phyloP scores from a whole-genome alignment of 2,329 filamentous ascomycete species.

The Rutstroemia sp. region DNA sequence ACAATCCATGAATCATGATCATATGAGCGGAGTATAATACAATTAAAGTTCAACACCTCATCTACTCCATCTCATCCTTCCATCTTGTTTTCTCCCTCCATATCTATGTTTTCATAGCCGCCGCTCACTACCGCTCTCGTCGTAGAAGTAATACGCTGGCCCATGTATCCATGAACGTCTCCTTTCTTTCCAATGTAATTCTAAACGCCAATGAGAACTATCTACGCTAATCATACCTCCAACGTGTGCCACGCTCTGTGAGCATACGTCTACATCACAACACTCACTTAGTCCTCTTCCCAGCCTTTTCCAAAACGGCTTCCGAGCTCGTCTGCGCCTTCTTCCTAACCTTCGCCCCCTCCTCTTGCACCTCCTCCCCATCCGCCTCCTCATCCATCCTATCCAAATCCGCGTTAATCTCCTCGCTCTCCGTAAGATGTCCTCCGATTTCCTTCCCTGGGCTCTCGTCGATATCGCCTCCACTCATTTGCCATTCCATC shows the following conservation, averaged over 20 bases:
- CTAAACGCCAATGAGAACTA: too few relatives aligned
- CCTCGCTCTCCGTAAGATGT: conserved; percentile 19
- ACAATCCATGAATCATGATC: background rate
- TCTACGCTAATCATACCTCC: too few relatives aligned
- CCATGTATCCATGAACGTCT: too few relatives aligned
- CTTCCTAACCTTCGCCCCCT: conserved; percentile 13
- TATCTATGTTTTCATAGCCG: too few relatives aligned
- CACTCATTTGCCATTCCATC: conserved; percentile 98
- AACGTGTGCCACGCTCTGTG: too few relatives aligned
- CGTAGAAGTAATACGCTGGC: too few relatives aligned
- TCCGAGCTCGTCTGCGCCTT: conserved; percentile 12
- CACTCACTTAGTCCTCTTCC: conserved; percentile 11
- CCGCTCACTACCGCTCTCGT: too few relatives aligned
- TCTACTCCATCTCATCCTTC: background rate
- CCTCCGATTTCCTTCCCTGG: conserved; percentile 19
- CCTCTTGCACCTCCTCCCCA: conserved; percentile 12
- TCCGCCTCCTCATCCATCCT: conserved; percentile 15
- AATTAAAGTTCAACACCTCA: background rate
- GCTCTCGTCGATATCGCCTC: conserved; percentile 55
- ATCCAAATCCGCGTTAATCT: conserved; percentile 9
- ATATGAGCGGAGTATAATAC: conserved; percentile 8
- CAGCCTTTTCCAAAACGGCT: conserved; percentile 14
- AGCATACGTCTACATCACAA: background rate
- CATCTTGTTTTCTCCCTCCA: background rate
- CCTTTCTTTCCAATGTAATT: too few relatives aligned